Evolutionary conservation across 202 grass and related monocot genomes (phyloP).

Genomic region (Digitaria exilis): DNA sequence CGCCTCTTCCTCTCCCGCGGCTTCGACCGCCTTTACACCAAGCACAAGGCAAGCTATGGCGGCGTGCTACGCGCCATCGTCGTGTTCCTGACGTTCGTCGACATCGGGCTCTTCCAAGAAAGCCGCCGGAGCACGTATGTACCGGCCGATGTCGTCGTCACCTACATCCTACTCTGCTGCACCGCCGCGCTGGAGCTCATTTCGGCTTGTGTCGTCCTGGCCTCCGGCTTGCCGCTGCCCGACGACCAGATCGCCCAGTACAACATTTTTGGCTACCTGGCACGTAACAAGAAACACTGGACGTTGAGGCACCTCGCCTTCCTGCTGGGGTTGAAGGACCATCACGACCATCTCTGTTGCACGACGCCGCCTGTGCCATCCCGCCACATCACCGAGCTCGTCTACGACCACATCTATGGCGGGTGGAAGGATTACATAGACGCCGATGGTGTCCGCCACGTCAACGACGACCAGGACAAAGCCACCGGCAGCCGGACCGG

Average conservation of each 20-base stretch:
- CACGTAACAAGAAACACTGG: not conserved
- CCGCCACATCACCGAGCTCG: not conserved
- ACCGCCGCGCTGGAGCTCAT: not conserved
- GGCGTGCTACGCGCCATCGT: not conserved
- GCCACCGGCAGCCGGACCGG: too few species aligned
- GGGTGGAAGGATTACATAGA: not conserved
- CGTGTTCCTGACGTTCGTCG: not conserved
- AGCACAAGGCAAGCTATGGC: not conserved
- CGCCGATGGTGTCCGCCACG: too few species aligned
- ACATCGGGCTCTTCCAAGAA: not conserved
- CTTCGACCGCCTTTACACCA: constrained; percentile 22
- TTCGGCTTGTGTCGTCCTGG: not conserved
- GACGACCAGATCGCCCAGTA: not conserved
- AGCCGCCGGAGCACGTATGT: not conserved
- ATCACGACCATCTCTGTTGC: not conserved
- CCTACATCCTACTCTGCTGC: not conserved
- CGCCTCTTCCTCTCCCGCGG: not conserved
- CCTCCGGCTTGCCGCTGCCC: not conserved
- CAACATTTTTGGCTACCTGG: not conserved
- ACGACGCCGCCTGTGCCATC: not conserved
- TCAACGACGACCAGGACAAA: too few species aligned
- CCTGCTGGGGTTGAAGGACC: not conserved
- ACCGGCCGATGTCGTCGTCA: constrained; percentile 2
- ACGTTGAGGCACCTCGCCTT: accelerated
- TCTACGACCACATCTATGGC: not conserved